phyloP scores from a whole-genome alignment of 2,329 filamentous ascomycete genomes.

The Diaporthe vexans region DNA sequence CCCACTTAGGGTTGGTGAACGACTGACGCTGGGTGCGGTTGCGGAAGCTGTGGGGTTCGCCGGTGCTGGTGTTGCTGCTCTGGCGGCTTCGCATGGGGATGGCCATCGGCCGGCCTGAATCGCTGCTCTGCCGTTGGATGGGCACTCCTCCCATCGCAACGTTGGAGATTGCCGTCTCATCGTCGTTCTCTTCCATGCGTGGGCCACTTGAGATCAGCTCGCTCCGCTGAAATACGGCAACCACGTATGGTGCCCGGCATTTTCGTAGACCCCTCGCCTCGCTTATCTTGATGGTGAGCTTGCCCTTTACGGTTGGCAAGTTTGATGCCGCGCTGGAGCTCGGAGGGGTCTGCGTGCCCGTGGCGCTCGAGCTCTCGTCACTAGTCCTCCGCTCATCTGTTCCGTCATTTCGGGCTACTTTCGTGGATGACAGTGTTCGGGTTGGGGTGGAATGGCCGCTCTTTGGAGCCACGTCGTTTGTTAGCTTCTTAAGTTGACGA shows the following conservation, averaged over 20 bases:
- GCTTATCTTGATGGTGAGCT: conserved; percentile 88
- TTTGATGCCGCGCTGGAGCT: conserved; percentile 66
- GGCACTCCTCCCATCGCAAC: conserved; percentile 66
- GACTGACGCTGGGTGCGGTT: conserved; percentile 70
- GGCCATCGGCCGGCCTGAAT: conserved; percentile 86
- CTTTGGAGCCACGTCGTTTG: conserved; percentile 84
- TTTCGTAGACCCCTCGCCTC: conserved; percentile 87
- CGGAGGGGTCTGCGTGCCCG: conserved; percentile 67
- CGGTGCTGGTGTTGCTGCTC: conserved; percentile 92
- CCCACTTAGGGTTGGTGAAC: conserved; percentile 92
- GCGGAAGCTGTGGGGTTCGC: conserved; percentile 73
- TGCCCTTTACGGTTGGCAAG: conserved; percentile 83
- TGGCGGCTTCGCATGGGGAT: conserved; percentile 98
- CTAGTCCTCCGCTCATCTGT: conserved; percentile 55
- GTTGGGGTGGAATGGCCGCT: conserved; percentile 93
- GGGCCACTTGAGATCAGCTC: conserved; percentile 95
- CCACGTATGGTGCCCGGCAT: conserved; percentile 92
- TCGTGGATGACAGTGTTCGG: conserved; percentile 81
- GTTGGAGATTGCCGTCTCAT: conserved; percentile 54
- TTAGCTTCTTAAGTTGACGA: conserved; percentile 88
- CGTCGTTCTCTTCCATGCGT: conserved; percentile 72
- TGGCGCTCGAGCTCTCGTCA: conserved; percentile 58
- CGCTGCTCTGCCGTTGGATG: conserved; percentile 79
- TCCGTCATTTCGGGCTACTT: conserved; percentile 64
- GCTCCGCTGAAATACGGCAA: conserved; percentile 96